These are phyloP conservation scores for Suillus variegatus DNA, from an alignment of 768 basidiomycete genomes.

Conservation along the genomic window DNA sequence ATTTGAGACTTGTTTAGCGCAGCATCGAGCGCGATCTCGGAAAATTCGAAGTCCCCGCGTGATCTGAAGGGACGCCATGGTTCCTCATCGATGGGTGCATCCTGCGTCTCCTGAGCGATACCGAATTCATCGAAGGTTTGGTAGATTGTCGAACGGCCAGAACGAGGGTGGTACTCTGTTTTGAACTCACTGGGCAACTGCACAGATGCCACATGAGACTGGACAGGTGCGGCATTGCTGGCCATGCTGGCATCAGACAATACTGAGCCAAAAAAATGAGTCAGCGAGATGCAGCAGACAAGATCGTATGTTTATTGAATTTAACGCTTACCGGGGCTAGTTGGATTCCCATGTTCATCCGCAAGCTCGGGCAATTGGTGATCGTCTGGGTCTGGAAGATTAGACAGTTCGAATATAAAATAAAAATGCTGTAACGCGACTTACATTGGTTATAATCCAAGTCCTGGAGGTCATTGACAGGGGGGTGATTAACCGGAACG, in stretches of 20 bases:
- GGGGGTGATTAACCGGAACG: no score
- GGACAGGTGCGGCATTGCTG: background rate
- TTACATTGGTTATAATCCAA: background rate
- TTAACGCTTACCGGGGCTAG: no score
- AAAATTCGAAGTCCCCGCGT: slow-evolving; percentile 12
- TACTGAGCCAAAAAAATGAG: background rate
- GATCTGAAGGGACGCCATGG: slow-evolving; percentile 11
- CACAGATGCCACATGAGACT: background rate
- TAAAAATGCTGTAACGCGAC: no score
- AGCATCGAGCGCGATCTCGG: slow-evolving; percentile 15
- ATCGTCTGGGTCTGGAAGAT: no score
- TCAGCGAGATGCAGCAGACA: background rate
- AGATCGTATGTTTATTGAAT: no score
- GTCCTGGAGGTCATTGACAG: no score
- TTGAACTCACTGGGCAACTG: slow-evolving; percentile 15
- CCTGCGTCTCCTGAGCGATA: background rate
- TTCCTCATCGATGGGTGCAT: slow-evolving; percentile 9
- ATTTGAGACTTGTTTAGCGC: slow-evolving; percentile 11
- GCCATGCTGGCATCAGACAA: background rate
- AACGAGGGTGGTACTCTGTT: slow-evolving; percentile 27
- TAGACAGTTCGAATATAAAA: no score
- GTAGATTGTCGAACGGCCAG: slow-evolving; percentile 10
- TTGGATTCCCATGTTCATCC: no score
- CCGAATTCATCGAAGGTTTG: slow-evolving; percentile 19
- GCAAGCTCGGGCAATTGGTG: no score